Base-by-base conservation (phyloP, 352 stramenopile genomes). In the Phytophthora quininea region DNA sequence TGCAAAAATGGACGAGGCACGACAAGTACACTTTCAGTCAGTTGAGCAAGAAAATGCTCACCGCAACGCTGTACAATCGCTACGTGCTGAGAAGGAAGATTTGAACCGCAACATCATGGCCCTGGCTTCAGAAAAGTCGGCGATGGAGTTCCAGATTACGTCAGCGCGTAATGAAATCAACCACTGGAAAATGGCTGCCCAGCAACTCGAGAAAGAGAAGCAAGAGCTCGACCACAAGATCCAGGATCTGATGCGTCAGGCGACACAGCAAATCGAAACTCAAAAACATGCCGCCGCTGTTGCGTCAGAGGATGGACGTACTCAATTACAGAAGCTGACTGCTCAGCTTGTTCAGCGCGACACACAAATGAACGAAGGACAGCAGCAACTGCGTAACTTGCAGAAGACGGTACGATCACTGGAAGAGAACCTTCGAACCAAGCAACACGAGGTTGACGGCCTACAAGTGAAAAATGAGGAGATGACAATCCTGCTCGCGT, bases 31-130 rank as follows among this genome's bases (percentile, higher is more conserved):
- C 24, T 60, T 77, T 46, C 69, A 62, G 29, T 70, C 73, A 24
- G 54, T 73, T 4, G 80, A 93, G 48, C 69, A 89, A 59, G 71
- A 90, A 31, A 79, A 59, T 19, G 64, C 73, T 29, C 78, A 91
- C 48, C 76, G 82, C 10, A 74, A 79, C 43, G 76, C 75, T 9
- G 75, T 89, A 8, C 80, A 77, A 7, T 77, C 67, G 29, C 58
- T 93, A 27, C 68, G 74, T 54, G 69, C 75, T 15, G 85, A 93
- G 45, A 93, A 90, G 52, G 83, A 92, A 61, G 81, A 86, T 9
- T 46, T 83, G 53, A 87, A 76, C 29, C 78, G 78, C 27, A 85
- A 76, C 7, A 63, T 91, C 24, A 63, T 71, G 40, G 60, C 68
- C 0, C 54, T 90, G 6, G 67, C 70, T n/a, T 74, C 71, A 2